Percentiles rank a stretch among this genome's conserved stretches.
Conservation (phyloP, 768 basidiomycete genomes). For the Termitomyces sp. region DNA sequence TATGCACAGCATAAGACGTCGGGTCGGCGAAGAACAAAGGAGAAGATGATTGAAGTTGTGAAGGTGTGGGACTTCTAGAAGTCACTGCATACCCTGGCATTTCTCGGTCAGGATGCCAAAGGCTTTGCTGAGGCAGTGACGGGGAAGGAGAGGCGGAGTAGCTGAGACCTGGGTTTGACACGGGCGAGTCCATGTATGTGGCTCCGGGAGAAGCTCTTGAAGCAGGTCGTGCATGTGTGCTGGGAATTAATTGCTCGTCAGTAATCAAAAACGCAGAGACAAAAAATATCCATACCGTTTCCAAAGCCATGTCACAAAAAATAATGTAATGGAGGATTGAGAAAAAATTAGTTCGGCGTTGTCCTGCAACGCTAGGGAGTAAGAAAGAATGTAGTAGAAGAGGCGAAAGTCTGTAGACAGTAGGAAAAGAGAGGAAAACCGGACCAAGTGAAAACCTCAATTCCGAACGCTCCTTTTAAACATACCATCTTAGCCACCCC, state of each 20-base stretch:
- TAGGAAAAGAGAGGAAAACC: slow-evolving; percentile 8
- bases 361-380: slow-evolving; percentile 23
- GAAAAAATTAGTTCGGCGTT: slow-evolving; percentile 14
- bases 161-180: slow-evolving; percentile 8
- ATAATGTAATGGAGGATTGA: background rate
- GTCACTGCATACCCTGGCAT: background rate
- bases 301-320: slow-evolving; percentile 8
- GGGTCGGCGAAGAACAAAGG: background rate
- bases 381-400: slow-evolving; percentile 10
- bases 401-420: slow-evolving; percentile 12
- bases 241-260: slow-evolving; percentile 10
- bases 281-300: slow-evolving; percentile 5
- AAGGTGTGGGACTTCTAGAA: background rate
- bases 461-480: slow-evolving; percentile 11
- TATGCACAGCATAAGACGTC: background rate
- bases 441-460: slow-evolving; percentile 10
- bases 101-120: background rate
- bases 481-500: background rate
- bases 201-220: slow-evolving; percentile 34
- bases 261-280: background rate
- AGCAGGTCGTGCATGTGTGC: slow-evolving; percentile 40
- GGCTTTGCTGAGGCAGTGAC: background rate
- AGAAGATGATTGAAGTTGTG: slow-evolving; percentile 1
- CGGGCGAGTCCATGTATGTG: slow-evolving; percentile 1
- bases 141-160: slow-evolving; percentile 12